Evolutionary conservation across 768 basidiomycete genomes (phyloP), one percentile per base, ranked within the genome.

Genomic region (Suillus subalutaceus): DNA sequence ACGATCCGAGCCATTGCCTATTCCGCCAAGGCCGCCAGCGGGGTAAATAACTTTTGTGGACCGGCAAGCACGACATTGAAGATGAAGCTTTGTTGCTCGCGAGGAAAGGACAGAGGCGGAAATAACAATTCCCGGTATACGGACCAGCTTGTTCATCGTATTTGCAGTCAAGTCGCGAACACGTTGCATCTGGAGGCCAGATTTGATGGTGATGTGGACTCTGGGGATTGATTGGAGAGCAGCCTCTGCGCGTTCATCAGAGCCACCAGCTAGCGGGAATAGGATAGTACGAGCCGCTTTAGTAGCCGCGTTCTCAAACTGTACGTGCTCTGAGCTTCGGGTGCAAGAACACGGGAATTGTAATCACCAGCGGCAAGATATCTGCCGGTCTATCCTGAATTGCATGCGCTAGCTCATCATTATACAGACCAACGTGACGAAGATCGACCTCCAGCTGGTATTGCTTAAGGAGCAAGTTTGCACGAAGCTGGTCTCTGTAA

Each of bases 51-150:
- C 85, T 75, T 93, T 95, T 10, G 88, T 86, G 4, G 89, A 87
- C 43, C 93, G 85, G 76, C 97, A 99, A 1, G 90, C 88, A 65
- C 95, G 93, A 77, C 97, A 99, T 77, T 96, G 95, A 20, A 99
- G 84, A 71, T 93, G 90, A 6, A 99, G 85, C 69, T 91, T 93
- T 26, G 95, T 96, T 12, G 97, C 95, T 53, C 97, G 90, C 2
- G 97, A 93, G 0, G 95, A 93, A 26, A 99, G 86, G 20, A 95
- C 90, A 12, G 96, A 97, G 0, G 97, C 94, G 40, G 96, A 96
- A 75, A 99, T 98, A 75, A 99, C 96, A 72, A 99, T 99, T 40
- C 97, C 97, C 2, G 97, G 97, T 52, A 98, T 87, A 66, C 97
- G 92, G 44, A 99, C 96, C 52, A 99, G 89, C 74, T 93, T 96